phyloP scores from a whole-genome alignment of 2,329 filamentous ascomycete genomes.

The Didymella keratinophila region DNA sequence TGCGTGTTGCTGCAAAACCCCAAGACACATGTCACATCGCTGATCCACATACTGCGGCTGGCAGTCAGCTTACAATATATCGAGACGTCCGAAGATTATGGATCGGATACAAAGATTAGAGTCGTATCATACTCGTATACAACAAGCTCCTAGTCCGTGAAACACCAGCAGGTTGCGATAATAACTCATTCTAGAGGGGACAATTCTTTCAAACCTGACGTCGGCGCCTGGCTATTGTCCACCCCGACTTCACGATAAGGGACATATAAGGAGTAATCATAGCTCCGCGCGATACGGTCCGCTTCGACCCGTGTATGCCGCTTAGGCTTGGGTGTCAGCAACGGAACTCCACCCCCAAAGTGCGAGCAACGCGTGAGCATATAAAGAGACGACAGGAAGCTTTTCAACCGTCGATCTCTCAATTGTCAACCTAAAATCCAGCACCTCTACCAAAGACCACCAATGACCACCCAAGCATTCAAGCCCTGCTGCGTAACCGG shows the following conservation, averaged over 20 bases:
- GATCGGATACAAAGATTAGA: too few relatives aligned
- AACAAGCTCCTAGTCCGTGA: too few relatives aligned
- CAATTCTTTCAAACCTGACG: neutral
- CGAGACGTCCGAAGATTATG: too few relatives aligned
- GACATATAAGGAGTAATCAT: neutral
- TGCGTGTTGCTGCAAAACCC: neutral
- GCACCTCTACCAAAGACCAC: too few relatives aligned
- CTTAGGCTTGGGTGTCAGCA: neutral
- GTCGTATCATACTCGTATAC: too few relatives aligned
- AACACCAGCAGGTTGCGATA: too few relatives aligned
- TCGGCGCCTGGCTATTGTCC: neutral
- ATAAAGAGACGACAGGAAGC: too few relatives aligned
- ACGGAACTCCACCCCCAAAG: neutral
- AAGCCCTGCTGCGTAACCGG: conserved; percentile 40
- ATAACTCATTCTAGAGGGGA: too few relatives aligned
- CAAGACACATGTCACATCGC: neutral
- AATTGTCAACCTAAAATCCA: too few relatives aligned
- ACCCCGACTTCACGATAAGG: neutral
- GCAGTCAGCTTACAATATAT: neutral
- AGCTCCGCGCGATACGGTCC: neutral
- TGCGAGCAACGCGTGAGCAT: neutral
- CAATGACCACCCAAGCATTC: neutral
- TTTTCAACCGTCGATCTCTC: too few relatives aligned
- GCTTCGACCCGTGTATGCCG: neutral
- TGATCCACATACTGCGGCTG: neutral